Base-by-base conservation (phyloP, 2,329 filamentous ascomycete genomes). In the Xylaria sp. region DNA sequence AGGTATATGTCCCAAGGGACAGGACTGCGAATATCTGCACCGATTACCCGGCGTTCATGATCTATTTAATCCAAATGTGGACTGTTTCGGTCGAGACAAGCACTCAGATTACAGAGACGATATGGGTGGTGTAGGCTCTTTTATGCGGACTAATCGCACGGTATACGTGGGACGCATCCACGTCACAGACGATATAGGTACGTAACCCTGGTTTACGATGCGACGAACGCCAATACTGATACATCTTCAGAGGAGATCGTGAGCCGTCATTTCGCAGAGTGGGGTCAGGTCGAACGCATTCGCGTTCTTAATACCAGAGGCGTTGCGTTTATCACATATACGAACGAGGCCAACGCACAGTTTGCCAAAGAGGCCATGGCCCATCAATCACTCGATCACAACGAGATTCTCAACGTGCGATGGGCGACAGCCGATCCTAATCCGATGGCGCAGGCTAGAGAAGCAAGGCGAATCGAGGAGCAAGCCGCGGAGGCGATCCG, bases 351-450 rank as follows among this genome's bases (percentile, higher is more conserved):
- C 41, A 96, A 95, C 70, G 89, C 90, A 2, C 90, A 96, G 74
- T 97, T 97, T 70, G 93, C 55, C 3, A 94, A 94, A 74, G 93
- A 97, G 76, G 91, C 95, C 0, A 98, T 99, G 94, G 91, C 92
- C 4, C 92, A 97, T 73, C 95, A 99, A 78, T 87, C 88, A 0
- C 81, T 99, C 27, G 95, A 99, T 71, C 90, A 98, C 75, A 89
- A 87, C 65, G 95, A 99, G 78, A 89, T 97, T 21, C 80, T 99
- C 25, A 99, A 99, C 76, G 93, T 99, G 48, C 85, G 96, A 65
- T 99, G 95, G 95, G 95, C 95, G 41, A 99, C 95, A 0, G 90
- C 92, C 6, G 95, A 99, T 73, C 95, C 95, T 1, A 99, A 99
- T 69, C 95, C 95, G 0, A 89, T 95, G 81, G 93, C 94, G 1